These are phyloP conservation scores for Clitoria ternatea DNA, from an alignment of 306 rosid species.

Conservation along the genomic window DNA sequence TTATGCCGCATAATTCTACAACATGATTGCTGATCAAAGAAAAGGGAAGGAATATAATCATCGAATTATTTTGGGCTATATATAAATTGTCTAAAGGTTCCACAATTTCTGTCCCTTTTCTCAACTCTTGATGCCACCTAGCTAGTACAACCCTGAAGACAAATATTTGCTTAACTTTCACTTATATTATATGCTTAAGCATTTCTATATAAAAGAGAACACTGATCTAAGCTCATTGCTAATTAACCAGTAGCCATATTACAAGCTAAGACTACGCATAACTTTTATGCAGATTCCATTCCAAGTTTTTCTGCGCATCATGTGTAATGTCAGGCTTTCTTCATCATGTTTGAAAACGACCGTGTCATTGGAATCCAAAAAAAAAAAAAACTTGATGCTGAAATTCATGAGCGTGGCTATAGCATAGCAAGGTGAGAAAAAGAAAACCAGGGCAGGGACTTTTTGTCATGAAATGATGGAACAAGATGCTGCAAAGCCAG, in stretches of 20 bases:
- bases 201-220: neutral
- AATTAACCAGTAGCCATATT: neutral
- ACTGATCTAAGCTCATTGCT: neutral
- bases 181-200: neutral
- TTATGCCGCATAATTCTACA: conserved; percentile 17
- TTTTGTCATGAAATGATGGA: conserved; percentile 37
- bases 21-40: conserved; percentile 25
- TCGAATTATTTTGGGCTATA: conserved; percentile 13
- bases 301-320: conserved; percentile 22
- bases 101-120: neutral
- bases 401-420: conserved; percentile 43
- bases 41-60: conserved; percentile 32
- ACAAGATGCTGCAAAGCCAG: conserved; percentile 38
- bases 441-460: conserved; percentile 15
- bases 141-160: conserved; percentile 6
- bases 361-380: conserved; percentile 26
- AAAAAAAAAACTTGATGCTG: conserved; percentile 20
- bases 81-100: conserved; percentile 19
- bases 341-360: conserved; percentile 38
- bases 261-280: neutral
- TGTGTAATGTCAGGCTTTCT: conserved; percentile 34
- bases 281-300: conserved; percentile 32
- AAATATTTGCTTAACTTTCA: conserved; percentile 19
- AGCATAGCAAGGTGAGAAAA: conserved; percentile 15
- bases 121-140: conserved; percentile 6